A percentile compares a stretch with the other conserved stretches of the same genome.
Conservation (phyloP, 495 filamentous ascomycete genomes). For the Diplogelasinospora grovesii region DNA sequence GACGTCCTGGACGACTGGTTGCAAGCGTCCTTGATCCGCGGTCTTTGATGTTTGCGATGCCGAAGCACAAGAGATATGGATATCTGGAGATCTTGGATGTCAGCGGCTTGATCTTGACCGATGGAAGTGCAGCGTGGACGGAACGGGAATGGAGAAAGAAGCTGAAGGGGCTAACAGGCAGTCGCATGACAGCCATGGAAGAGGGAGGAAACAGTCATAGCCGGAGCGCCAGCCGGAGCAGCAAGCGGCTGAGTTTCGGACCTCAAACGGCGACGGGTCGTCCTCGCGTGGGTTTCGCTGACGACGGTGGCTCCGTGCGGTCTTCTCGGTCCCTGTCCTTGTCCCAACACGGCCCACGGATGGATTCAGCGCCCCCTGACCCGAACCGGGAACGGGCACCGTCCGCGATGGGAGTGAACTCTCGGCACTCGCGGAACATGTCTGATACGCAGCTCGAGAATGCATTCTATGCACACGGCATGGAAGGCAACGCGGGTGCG, state of each 20-base stretch:
- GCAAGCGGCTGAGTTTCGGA: constrained; percentile 61
- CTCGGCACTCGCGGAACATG: constrained; percentile 31
- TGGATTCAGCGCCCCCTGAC: constrained; percentile 39
- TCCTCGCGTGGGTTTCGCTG: constrained; percentile 57
- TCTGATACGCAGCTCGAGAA: constrained; percentile 30
- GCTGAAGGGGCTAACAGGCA: constrained; percentile 84
- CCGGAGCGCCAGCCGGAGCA: constrained; percentile 51
- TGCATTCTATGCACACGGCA: constrained; percentile 1
- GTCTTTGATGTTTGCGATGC: constrained; percentile 98
- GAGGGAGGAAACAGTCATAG: constrained; percentile 48
- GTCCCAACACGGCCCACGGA: constrained; percentile 35
- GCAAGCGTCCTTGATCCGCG: constrained; percentile 79
- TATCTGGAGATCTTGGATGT: constrained; percentile 89
- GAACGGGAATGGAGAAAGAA: constrained; percentile 87
- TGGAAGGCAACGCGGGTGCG: too few species aligned
- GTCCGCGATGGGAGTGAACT: constrained; percentile 38
- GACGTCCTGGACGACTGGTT: constrained; percentile 78
- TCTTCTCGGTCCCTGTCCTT: constrained; percentile 49
- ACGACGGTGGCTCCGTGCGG: constrained; percentile 47
- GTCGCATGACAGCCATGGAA: constrained; percentile 56
- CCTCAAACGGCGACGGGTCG: constrained; percentile 30
- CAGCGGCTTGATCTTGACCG: constrained; percentile 63
- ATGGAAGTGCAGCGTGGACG: constrained; percentile 71
- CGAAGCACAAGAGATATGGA: constrained; percentile 77
- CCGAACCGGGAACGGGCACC: constrained; percentile 31